Evolutionary conservation across 1,284 basidiomycete genomes (phyloP).

Genomic region (Phenoliferia sp.): DNA sequence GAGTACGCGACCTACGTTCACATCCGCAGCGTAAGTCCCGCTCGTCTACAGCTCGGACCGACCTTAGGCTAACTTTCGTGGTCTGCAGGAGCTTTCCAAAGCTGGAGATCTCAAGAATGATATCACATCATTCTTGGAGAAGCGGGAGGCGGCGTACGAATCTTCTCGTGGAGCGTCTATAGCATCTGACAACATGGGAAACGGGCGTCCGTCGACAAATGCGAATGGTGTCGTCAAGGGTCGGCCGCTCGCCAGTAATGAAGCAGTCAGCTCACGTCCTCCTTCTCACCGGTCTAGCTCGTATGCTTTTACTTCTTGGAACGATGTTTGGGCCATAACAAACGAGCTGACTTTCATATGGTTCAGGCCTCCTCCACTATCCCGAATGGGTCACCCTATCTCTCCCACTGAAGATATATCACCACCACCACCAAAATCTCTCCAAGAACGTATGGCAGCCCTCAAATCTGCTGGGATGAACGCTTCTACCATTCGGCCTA

Average conservation of each 20-base stretch:
- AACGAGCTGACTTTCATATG: background rate
- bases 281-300: too few species aligned
- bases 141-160: constrained; percentile 2
- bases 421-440: background rate
- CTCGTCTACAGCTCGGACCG: background rate
- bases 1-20: constrained; percentile 23
- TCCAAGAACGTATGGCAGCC: constrained; percentile 15
- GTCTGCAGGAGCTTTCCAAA: constrained; percentile 9
- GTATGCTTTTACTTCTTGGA: too few species aligned
- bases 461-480: constrained; percentile 2
- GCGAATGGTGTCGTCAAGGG: background rate
- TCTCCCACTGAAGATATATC: background rate
- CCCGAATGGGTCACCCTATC: background rate
- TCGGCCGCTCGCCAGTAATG: background rate
- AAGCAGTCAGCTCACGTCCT: background rate
- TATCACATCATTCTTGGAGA: constrained; percentile 14
- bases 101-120: background rate
- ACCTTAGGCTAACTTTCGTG: background rate
- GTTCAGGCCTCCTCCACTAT: background rate
- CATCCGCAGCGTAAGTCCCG: constrained; percentile 3
- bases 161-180: background rate
- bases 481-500: background rate
- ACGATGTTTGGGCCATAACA: too few species aligned
- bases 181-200: background rate
- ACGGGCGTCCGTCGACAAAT: background rate